Base-by-base conservation (phyloP, 768 basidiomycete species). In the Rhodosporidiobolus odoratus region DNA sequence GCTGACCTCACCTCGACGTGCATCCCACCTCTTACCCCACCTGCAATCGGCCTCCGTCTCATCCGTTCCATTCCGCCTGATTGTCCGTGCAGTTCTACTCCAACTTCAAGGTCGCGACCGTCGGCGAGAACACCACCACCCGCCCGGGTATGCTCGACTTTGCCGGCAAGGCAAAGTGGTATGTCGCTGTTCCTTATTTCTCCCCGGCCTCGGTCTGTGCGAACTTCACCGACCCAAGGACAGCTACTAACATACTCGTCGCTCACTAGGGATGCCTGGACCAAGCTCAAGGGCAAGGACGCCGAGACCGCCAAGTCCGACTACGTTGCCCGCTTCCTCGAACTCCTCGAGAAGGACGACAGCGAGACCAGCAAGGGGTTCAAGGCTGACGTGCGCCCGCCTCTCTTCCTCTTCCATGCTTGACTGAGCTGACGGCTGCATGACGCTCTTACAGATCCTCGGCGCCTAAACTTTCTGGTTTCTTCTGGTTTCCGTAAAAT, bases 141-240 rank as follows among this genome's bases (percentile, higher is more conserved):
- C 74, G 66, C 53, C 73, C 74, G 53, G 90, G 91, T 53, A 67
- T 92, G 81, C 78, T 96, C 47, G 91, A 95, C 79, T 94, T 96
- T 77, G 81, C 82, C 30, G 94, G 88, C 74, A 93, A 90, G 81
- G 88, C 87, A 73, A 98, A 97, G 83, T 95, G 92, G 92, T 92
- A 81, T 74, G 80, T 72, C 38, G 45, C 41, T 27, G 62, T 34
- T 68, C 62, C 67, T 41, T 27, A 70, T 62, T 40, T 30, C 70
- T 60, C 41, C 43, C 59, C 68, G 57, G 65, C 66, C 73, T 66
- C 75, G 32, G 65, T 48, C 23, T 65, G 9, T 32, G 45, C 69
- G 41, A n/a, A n/a, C 64, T 61, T 23, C 62, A 43, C 15, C n/a
- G n/a, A n/a, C n/a, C n/a, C n/a, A n/a, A n/a, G 4, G 4, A 23